phyloP scores from a whole-genome alignment of 805 yeast species.

The Candida xyloterini region DNA sequence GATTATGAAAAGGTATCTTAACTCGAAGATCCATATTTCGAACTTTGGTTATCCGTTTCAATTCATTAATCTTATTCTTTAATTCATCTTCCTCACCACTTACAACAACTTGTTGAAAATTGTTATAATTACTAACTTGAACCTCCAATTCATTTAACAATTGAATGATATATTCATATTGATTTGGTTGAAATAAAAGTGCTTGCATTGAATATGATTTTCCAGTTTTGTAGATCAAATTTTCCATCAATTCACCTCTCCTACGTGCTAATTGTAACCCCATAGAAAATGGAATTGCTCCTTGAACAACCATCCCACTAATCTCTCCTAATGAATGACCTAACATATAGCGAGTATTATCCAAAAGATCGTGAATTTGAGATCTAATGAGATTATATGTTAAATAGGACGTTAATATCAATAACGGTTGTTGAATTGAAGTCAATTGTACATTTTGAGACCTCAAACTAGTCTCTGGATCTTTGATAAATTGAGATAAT shows the following conservation, averaged over 20 bases:
- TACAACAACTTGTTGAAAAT: conserved; percentile 34
- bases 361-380: conserved; percentile 23
- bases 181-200: conserved; percentile 27
- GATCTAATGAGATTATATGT: conserved; percentile 18
- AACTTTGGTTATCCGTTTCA: conserved; percentile 21
- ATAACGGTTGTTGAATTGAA: conserved; percentile 33
- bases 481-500: conserved; percentile 18
- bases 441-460: conserved; percentile 21
- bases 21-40: conserved; percentile 30
- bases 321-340: conserved; percentile 40
- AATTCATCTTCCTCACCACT: conserved; percentile 27
- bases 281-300: conserved; percentile 22
- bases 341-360: conserved; percentile 22
- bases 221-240: conserved; percentile 17
- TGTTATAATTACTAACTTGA: conserved; percentile 32
- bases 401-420: conserved; percentile 28
- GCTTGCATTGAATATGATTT: conserved; percentile 37
- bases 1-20: conserved; percentile 34
- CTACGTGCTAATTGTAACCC: conserved; percentile 26
- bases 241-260: conserved; percentile 35
- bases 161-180: conserved; percentile 19
- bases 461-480: conserved; percentile 9
- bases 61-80: conserved; percentile 9
- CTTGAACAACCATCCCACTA: conserved; percentile 29
- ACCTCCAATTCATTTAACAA: conserved; percentile 17